A percentile compares a stretch with the other conserved stretches of the same genome.
These are phyloP conservation scores for Phoma sp. DNA, from an alignment of 2,329 filamentous ascomycete genomes.

Conservation along the genomic window DNA sequence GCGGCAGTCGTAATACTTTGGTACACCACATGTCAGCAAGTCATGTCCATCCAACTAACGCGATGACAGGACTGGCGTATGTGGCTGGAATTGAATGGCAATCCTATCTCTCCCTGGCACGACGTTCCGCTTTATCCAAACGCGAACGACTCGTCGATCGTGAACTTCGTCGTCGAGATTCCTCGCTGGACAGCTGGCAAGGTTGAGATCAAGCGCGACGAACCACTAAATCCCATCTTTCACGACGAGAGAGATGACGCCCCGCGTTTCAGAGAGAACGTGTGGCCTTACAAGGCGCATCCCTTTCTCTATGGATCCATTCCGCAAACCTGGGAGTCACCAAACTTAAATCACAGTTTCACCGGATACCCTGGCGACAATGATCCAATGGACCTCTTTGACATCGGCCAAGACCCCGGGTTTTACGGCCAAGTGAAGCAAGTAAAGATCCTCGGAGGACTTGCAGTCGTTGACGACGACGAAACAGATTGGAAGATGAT, in stretches of 20 bases:
- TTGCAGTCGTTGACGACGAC: constrained; percentile 95
- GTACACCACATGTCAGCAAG: background rate
- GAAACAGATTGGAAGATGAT: constrained; percentile 99
- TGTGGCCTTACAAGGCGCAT: constrained; percentile 99
- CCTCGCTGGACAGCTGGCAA: constrained; percentile 98
- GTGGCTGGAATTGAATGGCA: constrained; percentile 93
- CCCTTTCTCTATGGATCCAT: constrained; percentile 99
- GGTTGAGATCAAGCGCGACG: constrained; percentile 77
- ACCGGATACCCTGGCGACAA: constrained; percentile 98
- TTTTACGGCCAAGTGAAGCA: constrained; percentile 95
- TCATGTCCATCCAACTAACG: background rate
- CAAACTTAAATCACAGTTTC: constrained; percentile 77
- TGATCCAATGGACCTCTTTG: constrained; percentile 96
- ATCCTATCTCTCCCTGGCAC: constrained; percentile 89
- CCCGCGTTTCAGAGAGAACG: constrained; percentile 96
- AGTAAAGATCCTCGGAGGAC: constrained; percentile 96
- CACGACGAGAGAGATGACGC: constrained; percentile 98
- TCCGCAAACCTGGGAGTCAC: constrained; percentile 91
- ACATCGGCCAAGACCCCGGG: constrained; percentile 94
- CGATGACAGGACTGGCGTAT: constrained; percentile 61
- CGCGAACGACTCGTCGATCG: constrained; percentile 77
- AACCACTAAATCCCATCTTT: constrained; percentile 95
- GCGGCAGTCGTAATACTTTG: constrained; percentile 5
- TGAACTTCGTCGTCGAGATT: constrained; percentile 98
- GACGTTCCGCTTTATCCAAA: constrained; percentile 96